Percentiles rank a stretch among this genome's conserved stretches.
Evolutionary conservation across 176 grass and related monocot species (phyloP).

Genomic region (Hordeum marinum): DNA sequence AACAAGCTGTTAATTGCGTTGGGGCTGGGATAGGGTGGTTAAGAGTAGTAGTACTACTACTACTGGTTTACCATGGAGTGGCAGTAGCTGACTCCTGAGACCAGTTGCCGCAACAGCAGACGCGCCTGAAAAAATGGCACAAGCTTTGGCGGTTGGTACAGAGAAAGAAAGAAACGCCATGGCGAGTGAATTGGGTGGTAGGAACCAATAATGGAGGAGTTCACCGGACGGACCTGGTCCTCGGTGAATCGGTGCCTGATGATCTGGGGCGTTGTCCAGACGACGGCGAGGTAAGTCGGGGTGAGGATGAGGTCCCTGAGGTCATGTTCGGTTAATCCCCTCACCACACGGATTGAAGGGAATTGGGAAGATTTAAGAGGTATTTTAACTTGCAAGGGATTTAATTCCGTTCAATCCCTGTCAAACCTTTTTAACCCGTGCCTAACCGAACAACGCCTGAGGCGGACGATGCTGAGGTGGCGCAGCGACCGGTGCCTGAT

Average conservation of each 20-base stretch:
- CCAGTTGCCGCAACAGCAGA: constrained; percentile 68
- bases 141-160: neutral
- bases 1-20: neutral
- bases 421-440: too few species aligned
- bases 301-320: constrained; percentile 86
- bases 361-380: too few species aligned
- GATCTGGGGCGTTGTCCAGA: too few species aligned
- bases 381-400: too few species aligned
- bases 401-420: too few species aligned
- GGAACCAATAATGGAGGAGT: too few species aligned
- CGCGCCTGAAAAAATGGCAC: constrained; percentile 43
- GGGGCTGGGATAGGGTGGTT: too few species aligned
- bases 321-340: too few species aligned
- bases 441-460: too few species aligned
- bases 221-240: constrained; percentile 38
- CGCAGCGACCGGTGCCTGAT: constrained; percentile 81
- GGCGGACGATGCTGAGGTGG: constrained; percentile 84
- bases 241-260: too few species aligned
- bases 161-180: neutral
- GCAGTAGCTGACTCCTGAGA: constrained; percentile 77
- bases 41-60: neutral
- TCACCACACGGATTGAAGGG: too few species aligned
- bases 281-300: constrained; percentile 65
- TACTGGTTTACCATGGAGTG: constrained; percentile 51
- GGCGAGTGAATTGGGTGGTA: neutral